These are phyloP conservation scores for Diaporthe capsici DNA, from an alignment of 2,329 filamentous ascomycete species.

Conservation along the genomic window DNA sequence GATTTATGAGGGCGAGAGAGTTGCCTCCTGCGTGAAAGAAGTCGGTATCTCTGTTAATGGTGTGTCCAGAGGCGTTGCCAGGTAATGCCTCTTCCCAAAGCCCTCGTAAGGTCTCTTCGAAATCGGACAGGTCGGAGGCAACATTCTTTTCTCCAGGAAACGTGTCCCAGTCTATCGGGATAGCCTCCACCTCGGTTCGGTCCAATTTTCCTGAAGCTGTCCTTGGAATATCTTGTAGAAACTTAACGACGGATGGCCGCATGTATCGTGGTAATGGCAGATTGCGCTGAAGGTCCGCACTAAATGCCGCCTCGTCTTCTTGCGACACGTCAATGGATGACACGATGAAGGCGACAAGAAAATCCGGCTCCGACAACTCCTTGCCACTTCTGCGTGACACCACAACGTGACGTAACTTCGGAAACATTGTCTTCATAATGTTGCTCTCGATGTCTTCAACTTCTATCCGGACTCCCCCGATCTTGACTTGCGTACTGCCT, in stretches of 20 bases:
- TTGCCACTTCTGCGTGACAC: constrained; percentile 2
- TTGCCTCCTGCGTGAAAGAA: constrained; percentile 60
- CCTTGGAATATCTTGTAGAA: constrained; percentile 1
- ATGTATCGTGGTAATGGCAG: neutral
- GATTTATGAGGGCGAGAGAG: constrained; percentile 56
- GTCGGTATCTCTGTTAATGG: constrained; percentile 47
- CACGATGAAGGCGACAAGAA: constrained; percentile 6
- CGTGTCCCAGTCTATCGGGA: neutral
- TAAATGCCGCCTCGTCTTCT: neutral
- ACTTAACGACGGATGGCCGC: neutral
- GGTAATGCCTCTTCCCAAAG: constrained; percentile 46
- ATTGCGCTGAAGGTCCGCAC: neutral
- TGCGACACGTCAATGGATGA: neutral
- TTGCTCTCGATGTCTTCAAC: constrained; percentile 50
- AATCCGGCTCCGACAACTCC: neutral
- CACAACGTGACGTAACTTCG: neutral
- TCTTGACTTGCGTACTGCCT: constrained; percentile 61
- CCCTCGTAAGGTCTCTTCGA: neutral
- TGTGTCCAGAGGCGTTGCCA: constrained; percentile 27
- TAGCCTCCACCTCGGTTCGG: neutral
- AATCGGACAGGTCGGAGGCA: neutral
- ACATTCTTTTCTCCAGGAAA: neutral
- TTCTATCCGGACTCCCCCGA: constrained; percentile 51
- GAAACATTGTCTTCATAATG: neutral
- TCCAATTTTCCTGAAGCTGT: neutral